Evolutionary conservation across 2,329 filamentous ascomycete species (phyloP), one percentile per base, ranked within the genome.

Genomic region (Zasmidium cellare): DNA sequence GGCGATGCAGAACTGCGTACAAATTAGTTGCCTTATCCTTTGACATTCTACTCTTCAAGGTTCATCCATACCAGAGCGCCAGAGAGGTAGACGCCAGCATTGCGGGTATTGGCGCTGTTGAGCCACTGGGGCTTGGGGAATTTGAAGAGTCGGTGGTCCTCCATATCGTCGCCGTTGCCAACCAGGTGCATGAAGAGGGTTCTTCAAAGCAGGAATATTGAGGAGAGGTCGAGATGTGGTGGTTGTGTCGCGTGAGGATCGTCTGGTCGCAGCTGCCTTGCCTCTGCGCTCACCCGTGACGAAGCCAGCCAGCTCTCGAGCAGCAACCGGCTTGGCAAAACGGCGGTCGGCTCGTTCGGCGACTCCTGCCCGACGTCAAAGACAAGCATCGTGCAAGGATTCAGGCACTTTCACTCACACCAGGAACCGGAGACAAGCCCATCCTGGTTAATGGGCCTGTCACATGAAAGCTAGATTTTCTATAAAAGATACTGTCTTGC

Each of bases 51-150:
- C 25, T 28, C 25, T 28, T 28, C 25, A 54, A 20, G 53, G 12
- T 41, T 3, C 35, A 18, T 52, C 25, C 79, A 65, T 80, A 89
- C 86, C 72, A 89, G 74, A 64, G 84, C 86, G 69, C 86, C 86
- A 28, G 86, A 82, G 46, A 79, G 72, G 76, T 89, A 89, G 74
- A 89, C 84, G 73, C 86, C 87, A 65, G 82, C 80, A 53, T 82
- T 87, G 63, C 86, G 79, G 54, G 84, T 81, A 69, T 82, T 83
- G 61, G 84, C 80, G 74, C 82, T 87, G 72, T 86, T 88, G 47
- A 88, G 75, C 83, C 86, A 88, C 72, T 82, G 78, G 2, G 86
- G 86, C 75, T 85, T 85, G 46, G 84, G 81, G 72, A 87, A 88
- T 68, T 85, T 85, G 76, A 87, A 89, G 61, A 88, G 82, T 57